A percentile compares a stretch with the other conserved stretches of the same genome.
Evolutionary conservation across 1,139 yeast genomes (phyloP).

Genomic region (Kluyveromyces sp.): DNA sequence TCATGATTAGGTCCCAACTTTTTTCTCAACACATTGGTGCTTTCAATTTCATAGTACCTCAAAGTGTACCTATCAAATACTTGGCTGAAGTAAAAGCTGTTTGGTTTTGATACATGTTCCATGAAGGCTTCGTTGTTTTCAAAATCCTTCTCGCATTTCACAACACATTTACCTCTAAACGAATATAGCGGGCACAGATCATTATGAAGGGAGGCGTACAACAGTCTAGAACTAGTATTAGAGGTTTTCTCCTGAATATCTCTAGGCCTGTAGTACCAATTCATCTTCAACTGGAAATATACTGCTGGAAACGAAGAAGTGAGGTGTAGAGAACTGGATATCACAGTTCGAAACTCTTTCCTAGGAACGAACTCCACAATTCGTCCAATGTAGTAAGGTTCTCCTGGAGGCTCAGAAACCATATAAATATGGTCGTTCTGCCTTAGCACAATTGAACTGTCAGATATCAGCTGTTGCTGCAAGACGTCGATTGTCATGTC

Average conservation of each 20-base stretch:
- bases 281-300: slow-evolving; percentile 58
- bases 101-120: slow-evolving; percentile 49
- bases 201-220: slow-evolving; percentile 82
- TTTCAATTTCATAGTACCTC: slow-evolving; percentile 71
- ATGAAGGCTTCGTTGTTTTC: slow-evolving; percentile 31
- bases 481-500: slow-evolving; percentile 35
- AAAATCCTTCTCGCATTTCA: slow-evolving; percentile 53
- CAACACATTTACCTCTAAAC: slow-evolving; percentile 69
- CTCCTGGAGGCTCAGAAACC: slow-evolving; percentile 91
- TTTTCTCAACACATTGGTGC: slow-evolving; percentile 49
- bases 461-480: slow-evolving; percentile 21
- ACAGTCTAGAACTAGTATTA: slow-evolving; percentile 55
- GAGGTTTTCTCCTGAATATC: slow-evolving; percentile 50
- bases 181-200: slow-evolving; percentile 75
- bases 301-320: slow-evolving; percentile 36
- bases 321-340: slow-evolving; percentile 13
- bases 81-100: slow-evolving; percentile 77
- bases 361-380: slow-evolving; percentile 64
- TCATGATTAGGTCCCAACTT: slow-evolving; percentile 39
- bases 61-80: slow-evolving; percentile 83
- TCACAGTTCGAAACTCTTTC: slow-evolving; percentile 18
- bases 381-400: slow-evolving; percentile 85
- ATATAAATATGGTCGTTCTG: slow-evolving; percentile 67
- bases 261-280: slow-evolving; percentile 89
- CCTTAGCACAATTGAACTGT: slow-evolving; percentile 32